Conservation (phyloP, 1,284 basidiomycete species). For the Ganoderma multipileum region DNA sequence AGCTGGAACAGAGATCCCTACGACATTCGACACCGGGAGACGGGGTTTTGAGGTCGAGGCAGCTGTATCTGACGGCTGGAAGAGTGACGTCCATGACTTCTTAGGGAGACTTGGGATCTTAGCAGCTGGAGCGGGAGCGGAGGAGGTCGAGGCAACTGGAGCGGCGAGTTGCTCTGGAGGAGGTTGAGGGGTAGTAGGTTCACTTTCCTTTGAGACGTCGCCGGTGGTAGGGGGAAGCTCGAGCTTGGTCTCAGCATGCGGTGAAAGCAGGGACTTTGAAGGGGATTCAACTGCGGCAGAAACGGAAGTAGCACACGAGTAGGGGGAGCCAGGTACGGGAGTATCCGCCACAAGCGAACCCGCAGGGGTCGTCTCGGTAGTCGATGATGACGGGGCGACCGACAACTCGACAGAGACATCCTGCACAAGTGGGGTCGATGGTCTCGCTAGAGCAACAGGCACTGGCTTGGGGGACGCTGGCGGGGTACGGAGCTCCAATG, state of each 20-base stretch:
- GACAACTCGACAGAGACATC: slow-evolving; percentile 25
- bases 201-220: slow-evolving; percentile 12
- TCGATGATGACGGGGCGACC: slow-evolving; percentile 40
- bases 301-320: slow-evolving; percentile 66
- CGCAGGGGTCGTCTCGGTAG: slow-evolving; percentile 47
- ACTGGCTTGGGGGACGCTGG: slow-evolving; percentile 40
- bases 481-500: slow-evolving; percentile 58
- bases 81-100: slow-evolving; percentile 82
- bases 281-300: slow-evolving; percentile 44
- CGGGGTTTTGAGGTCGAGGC: slow-evolving; percentile 47
- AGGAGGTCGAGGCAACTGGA: slow-evolving; percentile 36
- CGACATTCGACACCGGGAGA: slow-evolving; percentile 68
- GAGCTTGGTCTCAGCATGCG: slow-evolving; percentile 21
- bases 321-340: slow-evolving; percentile 61
- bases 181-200: slow-evolving; percentile 30
- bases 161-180: slow-evolving; percentile 19
- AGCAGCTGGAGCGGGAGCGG: slow-evolving; percentile 34
- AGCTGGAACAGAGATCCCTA: slow-evolving; percentile 73
- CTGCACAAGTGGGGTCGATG: slow-evolving; percentile 5
- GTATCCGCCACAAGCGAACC: slow-evolving; percentile 52
- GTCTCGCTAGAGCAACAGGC: slow-evolving; percentile 13
- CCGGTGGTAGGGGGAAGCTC: slow-evolving; percentile 14
- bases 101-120: slow-evolving; percentile 49
- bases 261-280: slow-evolving; percentile 31
- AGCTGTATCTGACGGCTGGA: slow-evolving; percentile 51